Base-by-base conservation (phyloP, 805 yeast species). In the Teunomyces barrocoloradensis region DNA sequence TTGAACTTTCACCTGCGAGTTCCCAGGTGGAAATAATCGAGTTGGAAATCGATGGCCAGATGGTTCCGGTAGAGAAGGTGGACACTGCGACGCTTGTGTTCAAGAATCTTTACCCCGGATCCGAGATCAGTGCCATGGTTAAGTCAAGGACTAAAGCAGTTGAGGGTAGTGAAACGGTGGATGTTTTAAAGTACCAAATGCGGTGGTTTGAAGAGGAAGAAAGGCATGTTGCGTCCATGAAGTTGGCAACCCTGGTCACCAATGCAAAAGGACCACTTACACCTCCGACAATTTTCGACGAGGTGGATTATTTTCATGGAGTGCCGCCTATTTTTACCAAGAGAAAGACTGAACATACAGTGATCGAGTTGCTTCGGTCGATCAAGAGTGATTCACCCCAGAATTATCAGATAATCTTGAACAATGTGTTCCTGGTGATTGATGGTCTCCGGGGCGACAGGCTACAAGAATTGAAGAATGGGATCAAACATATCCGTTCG, bases 321-420 rank as follows among this genome's bases (percentile, higher is more conserved):
- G 36, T 41, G 5, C 34, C 30, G 13, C 63, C 65, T 0, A 44
- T 58, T 1, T 66, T 61, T 48, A 64, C 71, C 1, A 63, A 65
- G 49, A 57, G 71, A 33, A 64, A 69, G 46, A 64, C 71, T 3
- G 77, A 74, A 48, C 43, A 68, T 15, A 39, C 64, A 7, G 54
- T 70, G 3, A 49, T 65, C 9, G 46, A 55, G 5, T 51, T 37
- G 29, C 29, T 37, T 20, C 40, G 40, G 27, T 37, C 40, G 12
- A 23, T 23, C 15, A 37, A 23, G 7, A 27, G 17, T 12, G 29
- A 37, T n/a, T 20, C 25, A 17, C 29, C 18, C 3, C 29, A 11
- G 29, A n/a, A 37, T 11, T 20, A 23, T 9, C 28, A 37, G 9
- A 13, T 20, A 23, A 21, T 37, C 11, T 37, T 37, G 29, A 17